Conservation (phyloP, 2,329 filamentous ascomycete species). For the Pseudovirgaria hyperparasitica region DNA sequence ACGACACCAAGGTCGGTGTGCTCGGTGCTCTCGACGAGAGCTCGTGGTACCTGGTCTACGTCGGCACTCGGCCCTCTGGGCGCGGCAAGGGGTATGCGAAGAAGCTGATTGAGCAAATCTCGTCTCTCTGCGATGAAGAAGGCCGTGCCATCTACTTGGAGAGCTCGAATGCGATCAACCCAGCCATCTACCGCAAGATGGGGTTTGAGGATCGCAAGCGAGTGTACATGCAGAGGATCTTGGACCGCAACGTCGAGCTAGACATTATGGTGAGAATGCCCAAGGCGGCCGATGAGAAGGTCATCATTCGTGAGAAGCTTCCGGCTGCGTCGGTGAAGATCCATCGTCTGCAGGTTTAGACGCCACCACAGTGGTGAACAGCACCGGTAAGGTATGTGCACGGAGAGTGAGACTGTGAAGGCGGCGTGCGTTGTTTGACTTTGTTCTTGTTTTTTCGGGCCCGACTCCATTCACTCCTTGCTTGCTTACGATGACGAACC, state of each 20-base stretch:
- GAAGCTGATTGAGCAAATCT: constrained; percentile 59
- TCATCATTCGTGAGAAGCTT: constrained; percentile 5
- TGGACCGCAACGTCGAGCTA: constrained; percentile 45
- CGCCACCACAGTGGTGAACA: too few relatives aligned
- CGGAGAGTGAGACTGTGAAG: too few relatives aligned
- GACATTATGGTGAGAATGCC: constrained; percentile 78
- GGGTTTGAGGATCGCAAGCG: constrained; percentile 56
- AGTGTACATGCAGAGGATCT: constrained; percentile 48
- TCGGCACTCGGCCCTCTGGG: constrained; percentile 60
- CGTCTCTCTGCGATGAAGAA: constrained; percentile 51
- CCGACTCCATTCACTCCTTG: too few relatives aligned
- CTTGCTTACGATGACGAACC: too few relatives aligned
- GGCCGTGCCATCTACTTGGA: constrained; percentile 63
- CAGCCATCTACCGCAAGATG: constrained; percentile 60
- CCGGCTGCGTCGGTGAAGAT: too few relatives aligned
- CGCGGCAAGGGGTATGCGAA: constrained; percentile 61
- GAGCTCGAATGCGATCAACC: constrained; percentile 57
- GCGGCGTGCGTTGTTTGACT: too few relatives aligned
- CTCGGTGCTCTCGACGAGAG: constrained; percentile 54
- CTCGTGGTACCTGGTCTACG: constrained; percentile 72
- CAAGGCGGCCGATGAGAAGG: constrained; percentile 9
- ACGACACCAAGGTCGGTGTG: constrained; percentile 56
- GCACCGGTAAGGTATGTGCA: too few relatives aligned
- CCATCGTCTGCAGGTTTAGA: too few relatives aligned
- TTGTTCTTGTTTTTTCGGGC: too few relatives aligned